Base-by-base conservation (phyloP, 1,284 basidiomycete species). In the Sporisorium scitamineum region DNA sequence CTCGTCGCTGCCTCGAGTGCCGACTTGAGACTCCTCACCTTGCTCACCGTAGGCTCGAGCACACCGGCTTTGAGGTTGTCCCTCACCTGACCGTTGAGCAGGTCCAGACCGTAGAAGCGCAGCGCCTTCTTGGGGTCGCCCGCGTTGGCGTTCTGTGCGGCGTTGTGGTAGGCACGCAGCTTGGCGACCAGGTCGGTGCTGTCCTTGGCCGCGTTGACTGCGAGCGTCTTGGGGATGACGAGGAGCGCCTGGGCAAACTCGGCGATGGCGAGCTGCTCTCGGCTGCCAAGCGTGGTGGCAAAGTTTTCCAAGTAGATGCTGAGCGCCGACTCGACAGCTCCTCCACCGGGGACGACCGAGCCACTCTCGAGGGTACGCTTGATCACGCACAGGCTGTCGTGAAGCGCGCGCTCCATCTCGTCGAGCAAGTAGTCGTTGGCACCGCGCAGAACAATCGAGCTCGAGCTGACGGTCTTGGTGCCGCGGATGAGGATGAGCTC, bases 381-480 rank as follows among this genome's bases (percentile, higher is more conserved):
- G 88, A 99, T 94, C 80, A 98, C 91, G 45, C 92, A 95, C 62
- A 99, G 87, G 0, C 94, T 93, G 86, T 99, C 97, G 86, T 99
- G 97, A 79, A 99, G 87, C 0, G 94, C 91, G 37, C 97, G 89
- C 88, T 99, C 97, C 97, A 99, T 99, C 89, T 99, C 97, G 86
- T 99, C 97, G 76, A 99, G 88, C 92, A 99, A 94, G 87, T 97
- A 99, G 87, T 99, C 97, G 87, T 99, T 99, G 42, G 97, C 97
- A 62, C 97, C 97, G 66, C 97, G 91, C 70, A 99, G 88, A 67
- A 99, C 91, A 84, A 99, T 93, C 42, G 95, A 97, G 26, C 93
- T 89, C 22, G 94, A 95, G 88, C 88, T 95, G 85, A 98, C 95
- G 37, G 95, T 92, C 88, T 97, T 99, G 61, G 96, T 98, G 6